These are phyloP conservation scores for Penicillium brasilianum DNA, from an alignment of 2,329 filamentous ascomycete genomes.

Conservation along the genomic window DNA sequence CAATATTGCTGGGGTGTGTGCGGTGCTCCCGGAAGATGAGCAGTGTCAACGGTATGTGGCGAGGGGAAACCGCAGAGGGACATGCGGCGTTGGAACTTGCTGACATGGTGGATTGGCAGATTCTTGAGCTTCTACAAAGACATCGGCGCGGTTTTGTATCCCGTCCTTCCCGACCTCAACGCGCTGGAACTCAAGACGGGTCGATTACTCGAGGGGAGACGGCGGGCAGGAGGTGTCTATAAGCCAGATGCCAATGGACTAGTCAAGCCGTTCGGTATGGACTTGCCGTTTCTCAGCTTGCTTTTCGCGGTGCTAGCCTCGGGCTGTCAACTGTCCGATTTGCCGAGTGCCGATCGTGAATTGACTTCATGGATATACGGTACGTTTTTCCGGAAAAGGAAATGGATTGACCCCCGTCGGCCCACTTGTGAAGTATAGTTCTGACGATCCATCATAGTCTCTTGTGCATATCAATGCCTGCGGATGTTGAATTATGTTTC, in stretches of 20 bases:
- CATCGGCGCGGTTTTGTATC: conserved; percentile 62
- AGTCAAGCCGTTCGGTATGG: conserved; percentile 62
- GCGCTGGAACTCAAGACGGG: conserved; percentile 57
- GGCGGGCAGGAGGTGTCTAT: conserved; percentile 47
- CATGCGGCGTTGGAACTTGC: not conserved
- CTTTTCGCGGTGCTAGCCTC: conserved; percentile 67
- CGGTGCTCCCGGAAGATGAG: conserved; percentile 60
- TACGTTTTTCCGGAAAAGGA: conserved; percentile 37
- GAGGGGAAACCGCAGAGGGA: too few relatives aligned
- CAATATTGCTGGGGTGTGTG: conserved; percentile 60
- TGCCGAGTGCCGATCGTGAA: conserved; percentile 63
- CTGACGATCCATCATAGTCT: conserved; percentile 51
- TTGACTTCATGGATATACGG: conserved; percentile 68
- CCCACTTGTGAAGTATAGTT: not conserved
- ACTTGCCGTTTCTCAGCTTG: conserved; percentile 63
- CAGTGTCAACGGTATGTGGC: conserved; percentile 50
- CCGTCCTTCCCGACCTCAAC: conserved; percentile 59
- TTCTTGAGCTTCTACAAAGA: conserved; percentile 61
- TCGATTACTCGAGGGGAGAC: conserved; percentile 57
- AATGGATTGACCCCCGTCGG: not conserved
- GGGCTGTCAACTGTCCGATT: conserved; percentile 63
- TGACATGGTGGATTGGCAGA: conserved; percentile 33
- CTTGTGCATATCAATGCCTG: conserved; percentile 68
- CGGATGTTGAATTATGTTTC: conserved; percentile 69
- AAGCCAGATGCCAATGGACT: conserved; percentile 53